Percentiles rank a stretch among this genome's conserved stretches.
phyloP scores from a whole-genome alignment of 2,329 filamentous ascomycete genomes.

The Fusarium verrucosum region DNA sequence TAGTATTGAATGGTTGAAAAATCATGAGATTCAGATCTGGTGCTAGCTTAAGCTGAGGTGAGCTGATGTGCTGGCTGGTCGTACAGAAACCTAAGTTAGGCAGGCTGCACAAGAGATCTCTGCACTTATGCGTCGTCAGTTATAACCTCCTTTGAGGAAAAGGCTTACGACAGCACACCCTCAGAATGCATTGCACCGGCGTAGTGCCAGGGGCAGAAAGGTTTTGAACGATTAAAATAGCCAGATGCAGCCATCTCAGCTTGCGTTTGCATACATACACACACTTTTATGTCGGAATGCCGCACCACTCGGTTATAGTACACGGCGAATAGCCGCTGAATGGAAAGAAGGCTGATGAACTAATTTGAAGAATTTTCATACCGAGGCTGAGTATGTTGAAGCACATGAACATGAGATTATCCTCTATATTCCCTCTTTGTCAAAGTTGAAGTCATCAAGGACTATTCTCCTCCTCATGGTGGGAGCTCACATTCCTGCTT shows the following conservation, averaged over 20 bases:
- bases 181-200: neutral
- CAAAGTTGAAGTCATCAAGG: too few relatives aligned
- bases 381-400: constrained; percentile 5
- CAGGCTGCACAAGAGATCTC: neutral
- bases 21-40: constrained; percentile 2
- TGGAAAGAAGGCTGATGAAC: constrained; percentile 1
- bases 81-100: too few relatives aligned
- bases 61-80: too few relatives aligned
- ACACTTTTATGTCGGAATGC: neutral
- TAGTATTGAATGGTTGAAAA: neutral
- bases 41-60: neutral
- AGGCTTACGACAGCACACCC: constrained; percentile 11
- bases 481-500: constrained; percentile 3
- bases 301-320: neutral
- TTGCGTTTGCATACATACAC: constrained; percentile 10
- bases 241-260: constrained; percentile 27
- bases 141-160: neutral
- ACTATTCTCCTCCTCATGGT: neutral
- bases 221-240: constrained; percentile 13
- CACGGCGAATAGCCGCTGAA: constrained; percentile 4
- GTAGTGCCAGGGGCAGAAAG: constrained; percentile 16
- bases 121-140: constrained; percentile 2
- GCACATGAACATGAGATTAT: constrained; percentile 13
- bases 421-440: too few relatives aligned
- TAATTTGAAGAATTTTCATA: neutral